Evolutionary conservation across 345 rosid species (phyloP).

Genomic region (Pugionium dolabratum): DNA sequence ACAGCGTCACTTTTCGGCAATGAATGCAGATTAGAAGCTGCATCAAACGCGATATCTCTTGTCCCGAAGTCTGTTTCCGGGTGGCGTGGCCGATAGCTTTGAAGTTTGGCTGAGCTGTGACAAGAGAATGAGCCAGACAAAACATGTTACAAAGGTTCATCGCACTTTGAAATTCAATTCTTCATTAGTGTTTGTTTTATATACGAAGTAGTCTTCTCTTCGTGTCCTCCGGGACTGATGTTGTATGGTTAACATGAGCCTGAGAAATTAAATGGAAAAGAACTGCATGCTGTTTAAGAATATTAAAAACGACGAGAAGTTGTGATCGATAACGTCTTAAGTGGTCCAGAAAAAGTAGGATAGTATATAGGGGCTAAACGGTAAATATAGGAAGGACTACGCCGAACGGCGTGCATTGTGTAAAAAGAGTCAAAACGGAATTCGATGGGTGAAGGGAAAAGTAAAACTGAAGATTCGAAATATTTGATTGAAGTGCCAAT

Average conservation of each 20-base stretch:
- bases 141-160: not conserved
- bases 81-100: constrained; percentile 63
- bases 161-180: constrained; percentile 1
- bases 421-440: constrained; percentile 29
- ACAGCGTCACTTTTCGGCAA: not conserved
- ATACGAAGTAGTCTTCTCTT: not conserved
- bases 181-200: not conserved
- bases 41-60: constrained; percentile 64
- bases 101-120: not conserved
- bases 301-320: too few relatives aligned
- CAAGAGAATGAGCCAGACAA: not conserved
- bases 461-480: constrained; percentile 31
- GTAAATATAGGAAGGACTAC: not conserved
- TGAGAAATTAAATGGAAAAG: too few relatives aligned
- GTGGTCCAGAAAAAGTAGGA: too few relatives aligned
- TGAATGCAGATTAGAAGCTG: constrained; percentile 50
- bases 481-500: constrained; percentile 35
- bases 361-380: too few relatives aligned
- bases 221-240: not conserved
- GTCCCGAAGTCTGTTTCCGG: constrained; percentile 78
- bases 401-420: constrained; percentile 29
- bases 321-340: too few relatives aligned
- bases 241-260: too few relatives aligned
- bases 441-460: not conserved
- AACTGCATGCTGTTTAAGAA: too few relatives aligned